Percentiles rank a stretch among this genome's conserved stretches.
These are phyloP conservation scores for Aspergillus sp. DNA, from an alignment of 2,329 filamentous ascomycete genomes.

Conservation along the genomic window DNA sequence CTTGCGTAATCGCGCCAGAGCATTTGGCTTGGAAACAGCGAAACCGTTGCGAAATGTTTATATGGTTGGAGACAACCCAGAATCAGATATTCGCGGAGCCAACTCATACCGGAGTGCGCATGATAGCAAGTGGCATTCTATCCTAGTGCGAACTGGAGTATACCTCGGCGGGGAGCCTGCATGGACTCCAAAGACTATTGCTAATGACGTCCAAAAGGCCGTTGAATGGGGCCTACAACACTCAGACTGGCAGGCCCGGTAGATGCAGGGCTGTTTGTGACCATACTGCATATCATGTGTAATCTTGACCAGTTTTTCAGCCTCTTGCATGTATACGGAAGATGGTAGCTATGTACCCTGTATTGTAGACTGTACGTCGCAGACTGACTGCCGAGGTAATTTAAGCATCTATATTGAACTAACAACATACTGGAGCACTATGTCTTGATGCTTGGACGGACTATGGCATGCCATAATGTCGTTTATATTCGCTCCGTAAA, in stretches of 20 bases:
- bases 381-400: background rate
- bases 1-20: conserved; percentile 55
- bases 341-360: background rate
- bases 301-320: background rate
- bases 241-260: conserved; percentile 38
- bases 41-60: conserved; percentile 71
- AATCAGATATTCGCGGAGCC: conserved; percentile 85
- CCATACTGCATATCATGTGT: background rate
- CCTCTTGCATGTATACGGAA: background rate
- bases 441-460: background rate
- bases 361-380: background rate
- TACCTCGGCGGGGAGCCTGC: conserved; percentile 61
- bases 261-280: background rate
- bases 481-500: background rate
- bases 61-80: conserved; percentile 91
- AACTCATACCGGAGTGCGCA: conserved; percentile 69
- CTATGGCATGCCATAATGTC: background rate
- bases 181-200: conserved; percentile 63
- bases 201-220: conserved; percentile 73
- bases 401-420: background rate
- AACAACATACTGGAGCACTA: background rate
- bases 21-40: conserved; percentile 42
- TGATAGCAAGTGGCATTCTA: conserved; percentile 73
- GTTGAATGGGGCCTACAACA: conserved; percentile 72
- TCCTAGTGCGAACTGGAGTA: conserved; percentile 79